Evolutionary conservation across 306 rosid species (phyloP).

Genomic region (Lupinus albus): DNA sequence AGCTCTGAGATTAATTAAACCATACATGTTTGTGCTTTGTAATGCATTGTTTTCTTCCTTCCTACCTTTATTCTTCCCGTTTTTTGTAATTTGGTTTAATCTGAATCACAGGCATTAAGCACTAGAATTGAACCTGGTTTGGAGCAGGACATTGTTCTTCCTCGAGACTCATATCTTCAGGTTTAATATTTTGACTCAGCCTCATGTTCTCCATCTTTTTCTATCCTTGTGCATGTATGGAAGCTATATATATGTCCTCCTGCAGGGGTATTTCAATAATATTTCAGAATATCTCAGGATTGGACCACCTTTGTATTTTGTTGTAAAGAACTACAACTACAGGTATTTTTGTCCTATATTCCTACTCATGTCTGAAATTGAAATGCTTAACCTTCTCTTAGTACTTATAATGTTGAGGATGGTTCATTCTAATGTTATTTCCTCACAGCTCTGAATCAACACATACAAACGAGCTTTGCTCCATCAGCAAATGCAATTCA

Average conservation of each 20-base stretch:
- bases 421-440: conserved; percentile 46
- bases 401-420: conserved; percentile 38
- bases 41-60: conserved; percentile 18
- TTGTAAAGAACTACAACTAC: conserved; percentile 91
- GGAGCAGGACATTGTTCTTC: conserved; percentile 94
- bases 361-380: conserved; percentile 12
- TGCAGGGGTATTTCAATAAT: conserved; percentile 93
- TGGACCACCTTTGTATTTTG: conserved; percentile 95
- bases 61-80: neutral
- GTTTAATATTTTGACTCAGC: conserved; percentile 48
- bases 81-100: conserved; percentile 33
- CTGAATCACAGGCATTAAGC: conserved; percentile 71
- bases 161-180: conserved; percentile 96
- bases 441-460: conserved; percentile 77
- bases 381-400: conserved; percentile 33
- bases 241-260: conserved; percentile 40
- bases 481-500: conserved; percentile 90
- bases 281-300: conserved; percentile 86
- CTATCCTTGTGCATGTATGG: conserved; percentile 27
- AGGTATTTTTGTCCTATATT: conserved; percentile 56
- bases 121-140: conserved; percentile 95
- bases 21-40: conserved; percentile 34
- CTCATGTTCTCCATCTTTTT: conserved; percentile 24
- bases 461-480: conserved; percentile 88
- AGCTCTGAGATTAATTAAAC: conserved; percentile 22